Conservation (phyloP, 805 yeast genomes). For the Wickerhamomyces pijperi region DNA sequence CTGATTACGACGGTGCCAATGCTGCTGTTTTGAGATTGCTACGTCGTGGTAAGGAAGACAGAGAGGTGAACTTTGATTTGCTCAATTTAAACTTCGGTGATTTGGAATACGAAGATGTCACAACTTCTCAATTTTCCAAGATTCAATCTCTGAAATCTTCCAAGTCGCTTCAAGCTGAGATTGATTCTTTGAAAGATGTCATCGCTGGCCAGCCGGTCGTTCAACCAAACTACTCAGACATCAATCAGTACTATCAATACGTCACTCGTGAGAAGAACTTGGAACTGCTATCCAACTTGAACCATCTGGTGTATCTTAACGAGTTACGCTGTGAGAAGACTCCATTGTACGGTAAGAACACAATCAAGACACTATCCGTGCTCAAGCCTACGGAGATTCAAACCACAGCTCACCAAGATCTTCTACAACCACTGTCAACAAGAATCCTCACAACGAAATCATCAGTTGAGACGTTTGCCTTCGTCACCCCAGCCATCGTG, state of each 20-base stretch:
- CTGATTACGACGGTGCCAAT: constrained; percentile 33
- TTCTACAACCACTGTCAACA: constrained; percentile 31
- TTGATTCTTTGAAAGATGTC: constrained; percentile 27
- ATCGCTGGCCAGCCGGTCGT: constrained; percentile 12
- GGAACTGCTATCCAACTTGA: constrained; percentile 38
- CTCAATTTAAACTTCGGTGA: constrained; percentile 54
- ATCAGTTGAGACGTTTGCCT: constrained; percentile 64
- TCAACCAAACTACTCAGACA: constrained; percentile 22
- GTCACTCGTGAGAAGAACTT: constrained; percentile 40
- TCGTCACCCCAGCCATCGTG: constrained; percentile 81
- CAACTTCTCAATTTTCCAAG: constrained; percentile 35
- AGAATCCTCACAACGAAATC: constrained; percentile 32
- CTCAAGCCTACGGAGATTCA: constrained; percentile 18
- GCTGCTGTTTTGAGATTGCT: constrained; percentile 25
- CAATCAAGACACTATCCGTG: constrained; percentile 31
- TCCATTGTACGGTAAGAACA: constrained; percentile 61
- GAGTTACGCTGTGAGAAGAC: constrained; percentile 46
- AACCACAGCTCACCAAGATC: constrained; percentile 14
- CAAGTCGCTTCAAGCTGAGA: constrained; percentile 30
- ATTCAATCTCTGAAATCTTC: constrained; percentile 37
- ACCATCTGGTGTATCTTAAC: constrained; percentile 54
- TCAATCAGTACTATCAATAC: constrained; percentile 49
- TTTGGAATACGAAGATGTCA: constrained; percentile 18
- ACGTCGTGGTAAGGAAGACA: constrained; percentile 17
- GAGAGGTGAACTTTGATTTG: constrained; percentile 36